Evolutionary conservation across 2,329 filamentous ascomycete species (phyloP).

Genomic region (Metarhizium sp.): DNA sequence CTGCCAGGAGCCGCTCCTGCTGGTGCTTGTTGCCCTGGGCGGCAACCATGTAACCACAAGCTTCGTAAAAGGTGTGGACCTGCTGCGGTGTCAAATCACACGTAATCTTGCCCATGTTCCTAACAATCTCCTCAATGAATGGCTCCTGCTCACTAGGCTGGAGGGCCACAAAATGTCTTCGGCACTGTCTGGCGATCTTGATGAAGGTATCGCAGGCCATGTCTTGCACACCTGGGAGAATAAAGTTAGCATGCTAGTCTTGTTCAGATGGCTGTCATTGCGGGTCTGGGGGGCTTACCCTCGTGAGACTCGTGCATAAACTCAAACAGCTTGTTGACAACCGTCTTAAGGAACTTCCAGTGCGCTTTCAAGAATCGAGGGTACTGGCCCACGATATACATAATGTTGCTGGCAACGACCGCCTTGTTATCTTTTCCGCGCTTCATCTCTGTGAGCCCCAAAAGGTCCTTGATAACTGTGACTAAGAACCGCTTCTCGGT

Average conservation of each 20-base stretch:
- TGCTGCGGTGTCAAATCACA: slow-evolving; percentile 92
- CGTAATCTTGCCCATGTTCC: slow-evolving; percentile 92
- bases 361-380: slow-evolving; percentile 97
- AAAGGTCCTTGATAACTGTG: slow-evolving; percentile 95
- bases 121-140: slow-evolving; percentile 97
- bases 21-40: slow-evolving; percentile 92
- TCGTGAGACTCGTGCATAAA: slow-evolving; percentile 99
- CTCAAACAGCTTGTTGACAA: slow-evolving; percentile 98
- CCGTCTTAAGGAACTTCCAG: slow-evolving; percentile 99
- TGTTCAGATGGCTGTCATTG: not conserved
- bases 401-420: slow-evolving; percentile 97
- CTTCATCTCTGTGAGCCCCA: slow-evolving; percentile 98
- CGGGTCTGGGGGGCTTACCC: slow-evolving; percentile 41
- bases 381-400: slow-evolving; percentile 99
- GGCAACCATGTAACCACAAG: slow-evolving; percentile 98
- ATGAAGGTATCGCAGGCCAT: slow-evolving; percentile 99
- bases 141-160: slow-evolving; percentile 91
- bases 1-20: slow-evolving; percentile 82
- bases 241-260: not conserved
- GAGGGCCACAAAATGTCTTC: slow-evolving; percentile 90
- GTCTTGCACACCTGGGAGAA: slow-evolving; percentile 71
- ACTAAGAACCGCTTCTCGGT: slow-evolving; percentile 98
- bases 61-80: slow-evolving; percentile 97
- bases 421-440: slow-evolving; percentile 99
- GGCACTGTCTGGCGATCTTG: slow-evolving; percentile 97